These are phyloP conservation scores for Alternaria arborescens DNA, from an alignment of 2,329 filamentous ascomycete genomes.

Conservation along the genomic window DNA sequence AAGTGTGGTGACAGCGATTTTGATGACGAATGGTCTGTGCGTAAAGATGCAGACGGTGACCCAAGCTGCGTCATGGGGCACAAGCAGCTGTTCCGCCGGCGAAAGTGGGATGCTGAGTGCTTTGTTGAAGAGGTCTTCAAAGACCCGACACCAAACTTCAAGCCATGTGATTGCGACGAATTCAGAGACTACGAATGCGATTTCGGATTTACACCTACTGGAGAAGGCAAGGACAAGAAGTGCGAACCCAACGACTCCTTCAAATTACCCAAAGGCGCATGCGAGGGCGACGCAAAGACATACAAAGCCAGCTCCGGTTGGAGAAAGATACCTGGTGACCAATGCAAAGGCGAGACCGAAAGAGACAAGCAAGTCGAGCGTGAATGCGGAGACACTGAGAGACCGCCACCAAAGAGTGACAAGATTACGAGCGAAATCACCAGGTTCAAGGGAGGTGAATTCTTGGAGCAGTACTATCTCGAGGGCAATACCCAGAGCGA, in stretches of 20 bases:
- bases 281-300: conserved; percentile 73
- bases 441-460: conserved; percentile 68
- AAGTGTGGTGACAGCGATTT: conserved; percentile 81
- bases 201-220: conserved; percentile 77
- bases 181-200: conserved; percentile 90
- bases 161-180: conserved; percentile 81
- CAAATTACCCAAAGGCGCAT: conserved; percentile 73
- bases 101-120: conserved; percentile 88
- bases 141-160: conserved; percentile 73
- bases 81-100: conserved; percentile 83
- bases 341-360: conserved; percentile 55
- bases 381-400: conserved; percentile 71
- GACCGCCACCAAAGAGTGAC: conserved; percentile 67
- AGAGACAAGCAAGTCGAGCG: conserved; percentile 68
- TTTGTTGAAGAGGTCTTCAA: conserved; percentile 88
- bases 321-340: conserved; percentile 79
- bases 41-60: conserved; percentile 79
- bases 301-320: conserved; percentile 91
- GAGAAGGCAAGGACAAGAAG: conserved; percentile 63
- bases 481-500: conserved; percentile 72
- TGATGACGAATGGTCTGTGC: conserved; percentile 82
- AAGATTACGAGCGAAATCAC: conserved; percentile 70
- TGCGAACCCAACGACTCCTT: conserved; percentile 73
- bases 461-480: conserved; percentile 74
- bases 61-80: conserved; percentile 95